Conservation (phyloP, 2,329 filamentous ascomycete species). For the Colletotrichum gloeosporioides region DNA sequence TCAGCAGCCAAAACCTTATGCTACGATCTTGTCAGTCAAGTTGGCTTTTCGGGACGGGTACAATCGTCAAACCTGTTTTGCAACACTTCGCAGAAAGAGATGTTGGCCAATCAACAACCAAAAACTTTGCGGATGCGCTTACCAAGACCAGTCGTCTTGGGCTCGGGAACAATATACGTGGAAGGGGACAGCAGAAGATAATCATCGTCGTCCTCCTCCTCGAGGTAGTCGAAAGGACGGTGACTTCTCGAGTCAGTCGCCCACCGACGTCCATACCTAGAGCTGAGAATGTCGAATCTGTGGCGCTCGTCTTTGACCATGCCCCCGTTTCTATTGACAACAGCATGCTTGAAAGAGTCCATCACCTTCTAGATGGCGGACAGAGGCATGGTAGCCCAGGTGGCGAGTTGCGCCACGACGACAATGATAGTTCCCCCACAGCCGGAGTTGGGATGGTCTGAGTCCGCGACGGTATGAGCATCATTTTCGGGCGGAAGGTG, state of each 20-base stretch:
- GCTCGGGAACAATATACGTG: not conserved
- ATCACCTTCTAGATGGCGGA: not conserved
- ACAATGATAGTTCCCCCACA: not conserved
- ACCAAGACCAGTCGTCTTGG: not conserved
- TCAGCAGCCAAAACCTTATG: not conserved
- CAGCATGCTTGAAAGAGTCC: not conserved
- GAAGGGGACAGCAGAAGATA: not conserved
- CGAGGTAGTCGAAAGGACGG: not conserved
- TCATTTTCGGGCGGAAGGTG: not conserved
- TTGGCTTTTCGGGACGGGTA: not conserved
- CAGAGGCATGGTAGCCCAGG: not conserved
- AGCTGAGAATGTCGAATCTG: not conserved
- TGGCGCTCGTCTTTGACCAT: not conserved
- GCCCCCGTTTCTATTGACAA: not conserved
- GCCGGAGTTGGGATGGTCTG: not conserved
- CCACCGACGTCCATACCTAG: not conserved
- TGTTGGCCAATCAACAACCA: not conserved
- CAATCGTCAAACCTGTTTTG: not conserved
- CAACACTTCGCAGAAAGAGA: not conserved
- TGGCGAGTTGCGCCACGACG: not conserved
- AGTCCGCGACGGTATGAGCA: not conserved
- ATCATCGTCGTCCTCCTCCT: not conserved
- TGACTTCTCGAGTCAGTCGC: not conserved
- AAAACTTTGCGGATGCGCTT: not conserved
- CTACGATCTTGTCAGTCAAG: not conserved